A percentile compares a stretch with the other conserved stretches of the same genome.
These are phyloP conservation scores for Fusarium anthophilum DNA, from an alignment of 2,329 filamentous ascomycete genomes.

Conservation along the genomic window DNA sequence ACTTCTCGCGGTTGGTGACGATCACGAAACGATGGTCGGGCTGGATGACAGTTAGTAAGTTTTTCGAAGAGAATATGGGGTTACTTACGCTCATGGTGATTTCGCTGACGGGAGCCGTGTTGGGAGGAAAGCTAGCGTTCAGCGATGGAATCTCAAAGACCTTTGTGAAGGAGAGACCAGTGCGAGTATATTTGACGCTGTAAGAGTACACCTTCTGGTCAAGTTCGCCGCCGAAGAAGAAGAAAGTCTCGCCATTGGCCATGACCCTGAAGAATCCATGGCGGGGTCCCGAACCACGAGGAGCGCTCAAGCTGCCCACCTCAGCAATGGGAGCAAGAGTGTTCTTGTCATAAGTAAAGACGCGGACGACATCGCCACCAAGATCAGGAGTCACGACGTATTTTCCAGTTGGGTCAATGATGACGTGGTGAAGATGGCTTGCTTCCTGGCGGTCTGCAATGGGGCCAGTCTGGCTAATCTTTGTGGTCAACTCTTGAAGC, in stretches of 20 bases:
- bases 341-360: conserved; percentile 36
- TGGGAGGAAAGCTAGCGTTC: conserved; percentile 23
- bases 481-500: conserved; percentile 31
- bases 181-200: conserved; percentile 25
- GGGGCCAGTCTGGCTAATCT: conserved; percentile 28
- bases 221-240: conserved; percentile 39
- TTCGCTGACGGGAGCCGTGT: conserved; percentile 35
- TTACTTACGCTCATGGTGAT: conserved; percentile 37
- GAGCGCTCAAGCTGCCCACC: conserved; percentile 20
- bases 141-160: conserved; percentile 36
- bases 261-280: conserved; percentile 38
- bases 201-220: conserved; percentile 40
- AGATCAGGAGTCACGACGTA: conserved; percentile 37
- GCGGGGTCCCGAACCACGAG: conserved; percentile 29
- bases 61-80: too few relatives aligned
- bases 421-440: conserved; percentile 39
- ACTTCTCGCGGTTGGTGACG: conserved; percentile 38
- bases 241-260: conserved; percentile 33
- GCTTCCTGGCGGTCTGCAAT: conserved; percentile 33
- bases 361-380: conserved; percentile 31
- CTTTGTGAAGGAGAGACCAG: conserved; percentile 30
- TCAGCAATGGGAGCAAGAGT: conserved; percentile 32
- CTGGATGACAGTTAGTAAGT: background rate
- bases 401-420: conserved; percentile 35
- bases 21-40: conserved; percentile 35